A percentile compares a stretch with the other conserved stretches of the same genome.
These are phyloP conservation scores for Chalciporus piperatoides DNA, from an alignment of 1,284 basidiomycete species.

Conservation along the genomic window DNA sequence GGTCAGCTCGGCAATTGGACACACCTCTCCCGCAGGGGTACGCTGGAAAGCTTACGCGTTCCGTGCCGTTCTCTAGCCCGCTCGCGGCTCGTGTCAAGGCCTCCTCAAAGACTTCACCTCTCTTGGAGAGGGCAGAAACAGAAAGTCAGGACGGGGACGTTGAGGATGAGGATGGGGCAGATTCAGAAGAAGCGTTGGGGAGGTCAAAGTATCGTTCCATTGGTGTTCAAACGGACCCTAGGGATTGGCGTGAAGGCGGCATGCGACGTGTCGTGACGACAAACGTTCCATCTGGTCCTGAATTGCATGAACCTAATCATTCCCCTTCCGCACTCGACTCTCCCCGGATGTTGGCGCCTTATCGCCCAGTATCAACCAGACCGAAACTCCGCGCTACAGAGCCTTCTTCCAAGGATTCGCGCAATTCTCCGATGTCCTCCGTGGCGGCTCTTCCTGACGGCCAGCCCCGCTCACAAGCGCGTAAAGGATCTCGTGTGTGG, in stretches of 20 bases:
- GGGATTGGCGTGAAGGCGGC: conserved; percentile 22
- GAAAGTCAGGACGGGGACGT: conserved; percentile 79
- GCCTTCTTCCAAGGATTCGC: conserved; percentile 1
- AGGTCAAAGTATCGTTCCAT: conserved; percentile 32
- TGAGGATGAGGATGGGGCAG: conserved; percentile 80
- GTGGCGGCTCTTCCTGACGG: conserved; percentile 45
- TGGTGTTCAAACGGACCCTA: conserved; percentile 31
- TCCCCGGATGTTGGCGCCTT: neutral
- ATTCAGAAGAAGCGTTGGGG: conserved; percentile 41
- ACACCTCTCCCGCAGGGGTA: conserved; percentile 74
- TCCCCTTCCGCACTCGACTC: neutral
- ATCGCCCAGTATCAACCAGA: neutral
- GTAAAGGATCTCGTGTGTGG: conserved; percentile 57
- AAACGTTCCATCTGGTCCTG: conserved; percentile 26
- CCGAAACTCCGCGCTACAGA: neutral
- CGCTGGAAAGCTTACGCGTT: conserved; percentile 58
- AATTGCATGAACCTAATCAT: conserved; percentile 16
- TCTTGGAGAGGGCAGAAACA: conserved; percentile 54
- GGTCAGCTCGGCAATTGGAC: conserved; percentile 83
- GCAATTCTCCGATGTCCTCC: conserved; percentile 45
- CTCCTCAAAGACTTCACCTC: conserved; percentile 43
- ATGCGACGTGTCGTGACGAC: conserved; percentile 29
- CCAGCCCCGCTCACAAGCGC: conserved; percentile 23
- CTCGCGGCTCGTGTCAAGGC: conserved; percentile 48
- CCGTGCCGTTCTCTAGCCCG: conserved; percentile 41